Evolutionary conservation across 805 yeast genomes (phyloP), one percentile per base, ranked within the genome.

Genomic region (Scheffersomyces lignosus): DNA sequence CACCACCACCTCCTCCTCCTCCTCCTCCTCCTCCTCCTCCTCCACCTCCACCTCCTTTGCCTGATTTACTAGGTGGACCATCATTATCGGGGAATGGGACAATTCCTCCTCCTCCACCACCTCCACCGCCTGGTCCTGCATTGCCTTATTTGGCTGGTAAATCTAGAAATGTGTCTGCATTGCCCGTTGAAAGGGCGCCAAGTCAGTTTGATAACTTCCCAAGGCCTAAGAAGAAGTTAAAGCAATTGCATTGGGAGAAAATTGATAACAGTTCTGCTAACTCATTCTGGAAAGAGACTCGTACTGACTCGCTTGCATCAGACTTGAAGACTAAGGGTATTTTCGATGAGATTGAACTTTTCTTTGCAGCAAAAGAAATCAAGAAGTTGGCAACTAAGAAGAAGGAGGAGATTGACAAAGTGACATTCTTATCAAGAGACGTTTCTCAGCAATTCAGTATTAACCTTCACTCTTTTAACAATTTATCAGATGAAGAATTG

Each of bases 231-330:
- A 71, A 69, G 43, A 81, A 78, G 57, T 62, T 85, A 63, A 85
- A 83, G 52, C 95, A 85, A 51, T 75, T 85, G 44, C 95, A 85
- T 49, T 85, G 93, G 95, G 93, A 85, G 44, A 83, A 79, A 51
- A 64, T 85, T 31, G 85, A 81, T 10, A 58, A 68, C 33, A 48
- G 52, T 13, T 47, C 47, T 18, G 65, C 81, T 12, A 69, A 75
- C 28, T 81, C 93, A 0, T 72, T 85, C 47, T 85, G 95, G 95
- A 70, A 70, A 20, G 53, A 56, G 27, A 50, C 64, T 1, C 68
- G 74, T 31, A 73, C 76, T 15, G 64, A 66, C 9, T 40, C 51
- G 0, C 60, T 77, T 32, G 77, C 73, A 2, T 65, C 60, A 28
- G 78, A 75, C 16, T 66, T 85, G 42, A 60, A 75, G 58, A 62